phyloP scores from a whole-genome alignment of 2,329 filamentous ascomycete species.

The Diplocarpon rosae region DNA sequence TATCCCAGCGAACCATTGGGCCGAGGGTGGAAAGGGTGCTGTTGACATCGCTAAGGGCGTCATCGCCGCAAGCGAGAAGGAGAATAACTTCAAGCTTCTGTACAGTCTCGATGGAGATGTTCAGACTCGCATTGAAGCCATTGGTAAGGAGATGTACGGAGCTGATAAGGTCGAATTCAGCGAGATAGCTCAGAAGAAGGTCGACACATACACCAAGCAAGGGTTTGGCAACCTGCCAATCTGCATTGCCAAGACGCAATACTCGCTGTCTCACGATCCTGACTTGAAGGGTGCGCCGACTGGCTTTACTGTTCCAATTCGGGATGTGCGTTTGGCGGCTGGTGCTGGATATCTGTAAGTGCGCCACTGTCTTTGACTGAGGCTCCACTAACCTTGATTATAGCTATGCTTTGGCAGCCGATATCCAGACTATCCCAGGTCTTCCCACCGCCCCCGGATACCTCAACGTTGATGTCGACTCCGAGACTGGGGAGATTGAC shows the following conservation, averaged over 20 bases:
- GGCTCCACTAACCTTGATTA: slow-evolving; percentile 27
- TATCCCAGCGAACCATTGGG: slow-evolving; percentile 92
- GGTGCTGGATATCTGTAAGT: slow-evolving; percentile 84
- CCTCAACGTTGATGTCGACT: slow-evolving; percentile 79
- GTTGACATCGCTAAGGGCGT: slow-evolving; percentile 81
- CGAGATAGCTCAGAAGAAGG: slow-evolving; percentile 89
- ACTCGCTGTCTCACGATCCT: slow-evolving; percentile 87
- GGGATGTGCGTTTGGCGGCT: slow-evolving; percentile 87
- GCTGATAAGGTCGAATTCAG: slow-evolving; percentile 84
- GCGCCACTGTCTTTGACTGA: background rate
- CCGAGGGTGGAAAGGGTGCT: slow-evolving; percentile 83
- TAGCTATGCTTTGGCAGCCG: slow-evolving; percentile 84
- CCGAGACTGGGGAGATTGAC: slow-evolving; percentile 74
- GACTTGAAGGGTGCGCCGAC: slow-evolving; percentile 89
- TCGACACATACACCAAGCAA: slow-evolving; percentile 86
- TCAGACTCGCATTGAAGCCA: slow-evolving; percentile 81
- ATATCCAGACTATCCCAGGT: slow-evolving; percentile 97
- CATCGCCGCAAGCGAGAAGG: slow-evolving; percentile 69
- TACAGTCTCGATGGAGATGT: slow-evolving; percentile 72
- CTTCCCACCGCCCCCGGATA: slow-evolving; percentile 92
- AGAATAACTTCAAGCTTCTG: slow-evolving; percentile 78
- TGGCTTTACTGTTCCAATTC: slow-evolving; percentile 88
- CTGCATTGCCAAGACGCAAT: slow-evolving; percentile 97
- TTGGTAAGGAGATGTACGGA: slow-evolving; percentile 90
- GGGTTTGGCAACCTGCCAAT: slow-evolving; percentile 90